Conservation (phyloP, 2,329 filamentous ascomycete genomes). For the Fusarium verrucosum region DNA sequence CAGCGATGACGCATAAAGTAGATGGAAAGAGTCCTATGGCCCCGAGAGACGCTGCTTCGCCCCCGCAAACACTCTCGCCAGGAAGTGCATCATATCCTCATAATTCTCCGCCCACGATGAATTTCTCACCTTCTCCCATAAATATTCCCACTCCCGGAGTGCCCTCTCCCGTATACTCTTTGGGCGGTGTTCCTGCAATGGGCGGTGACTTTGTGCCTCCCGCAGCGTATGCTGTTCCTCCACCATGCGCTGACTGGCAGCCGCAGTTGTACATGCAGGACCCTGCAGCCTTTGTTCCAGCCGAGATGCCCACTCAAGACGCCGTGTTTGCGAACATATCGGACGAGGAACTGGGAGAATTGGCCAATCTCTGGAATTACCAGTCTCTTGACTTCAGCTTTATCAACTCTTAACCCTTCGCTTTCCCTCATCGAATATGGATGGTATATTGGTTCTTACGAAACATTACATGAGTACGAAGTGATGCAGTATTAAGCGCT, state of each 20-base stretch:
- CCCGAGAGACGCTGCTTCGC: constrained; percentile 8
- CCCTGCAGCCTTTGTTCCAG: constrained; percentile 6
- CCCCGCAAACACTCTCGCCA: constrained; percentile 8
- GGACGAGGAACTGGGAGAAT: constrained; percentile 48
- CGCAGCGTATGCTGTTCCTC: constrained; percentile 8
- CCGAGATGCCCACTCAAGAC: constrained; percentile 17
- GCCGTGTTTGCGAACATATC: constrained; percentile 44
- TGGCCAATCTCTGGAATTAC: constrained; percentile 49
- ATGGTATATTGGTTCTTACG: neutral
- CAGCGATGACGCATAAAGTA: constrained; percentile 30
- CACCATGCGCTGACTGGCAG: constrained; percentile 27
- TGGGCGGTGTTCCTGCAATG: neutral
- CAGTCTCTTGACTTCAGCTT: constrained; percentile 48
- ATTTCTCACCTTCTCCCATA: constrained; percentile 2
- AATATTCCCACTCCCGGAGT: neutral
- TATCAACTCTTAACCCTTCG: constrained; percentile 20
- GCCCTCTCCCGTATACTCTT: constrained; percentile 17
- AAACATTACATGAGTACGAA: neutral
- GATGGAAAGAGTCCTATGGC: constrained; percentile 6
- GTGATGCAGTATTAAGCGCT: neutral
- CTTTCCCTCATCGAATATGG: neutral
- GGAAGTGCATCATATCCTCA: neutral
- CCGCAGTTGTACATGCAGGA: constrained; percentile 18
- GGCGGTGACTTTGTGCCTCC: neutral
- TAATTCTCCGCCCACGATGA: constrained; percentile 8